phyloP scores from a whole-genome alignment of 2,329 filamentous ascomycete species.

The Phaeosphaeriaceae sp. region DNA sequence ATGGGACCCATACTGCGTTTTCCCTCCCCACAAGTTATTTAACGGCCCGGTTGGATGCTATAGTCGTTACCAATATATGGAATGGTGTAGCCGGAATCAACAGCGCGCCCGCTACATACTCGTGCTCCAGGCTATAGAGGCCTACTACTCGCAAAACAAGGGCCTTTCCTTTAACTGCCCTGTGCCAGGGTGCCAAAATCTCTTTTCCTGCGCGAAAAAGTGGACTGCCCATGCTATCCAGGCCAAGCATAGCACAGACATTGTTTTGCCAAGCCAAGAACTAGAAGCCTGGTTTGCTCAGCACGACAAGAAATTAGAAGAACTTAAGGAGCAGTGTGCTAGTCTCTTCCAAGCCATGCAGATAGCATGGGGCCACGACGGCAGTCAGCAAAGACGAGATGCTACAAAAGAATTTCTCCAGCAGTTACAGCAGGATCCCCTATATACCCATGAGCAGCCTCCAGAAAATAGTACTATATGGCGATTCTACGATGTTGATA shows the following conservation, averaged over 20 bases:
- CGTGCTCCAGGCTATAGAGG: no score
- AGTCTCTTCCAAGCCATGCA: background rate
- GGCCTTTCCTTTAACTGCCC: no score
- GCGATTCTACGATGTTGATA: background rate
- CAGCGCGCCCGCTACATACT: no score
- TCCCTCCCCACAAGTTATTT: no score
- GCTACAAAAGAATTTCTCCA: background rate
- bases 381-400: background rate
- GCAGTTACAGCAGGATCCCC: background rate
- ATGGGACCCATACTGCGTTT: no score
- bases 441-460: background rate
- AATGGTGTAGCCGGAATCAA: no score
- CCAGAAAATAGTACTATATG: background rate
- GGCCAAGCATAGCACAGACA: background rate
- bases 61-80: no score
- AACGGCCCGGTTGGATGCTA: no score
- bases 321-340: background rate
- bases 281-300: background rate
- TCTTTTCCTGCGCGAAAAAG: no score
- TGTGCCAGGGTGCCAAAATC: no score
- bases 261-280: background rate
- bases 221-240: no score
- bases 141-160: no score
- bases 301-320: background rate
- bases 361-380: background rate